Evolutionary conservation across 352 stramenopile genomes (phyloP), one percentile per base, ranked within the genome.

Genomic region (Globisporangium abappressorium): DNA sequence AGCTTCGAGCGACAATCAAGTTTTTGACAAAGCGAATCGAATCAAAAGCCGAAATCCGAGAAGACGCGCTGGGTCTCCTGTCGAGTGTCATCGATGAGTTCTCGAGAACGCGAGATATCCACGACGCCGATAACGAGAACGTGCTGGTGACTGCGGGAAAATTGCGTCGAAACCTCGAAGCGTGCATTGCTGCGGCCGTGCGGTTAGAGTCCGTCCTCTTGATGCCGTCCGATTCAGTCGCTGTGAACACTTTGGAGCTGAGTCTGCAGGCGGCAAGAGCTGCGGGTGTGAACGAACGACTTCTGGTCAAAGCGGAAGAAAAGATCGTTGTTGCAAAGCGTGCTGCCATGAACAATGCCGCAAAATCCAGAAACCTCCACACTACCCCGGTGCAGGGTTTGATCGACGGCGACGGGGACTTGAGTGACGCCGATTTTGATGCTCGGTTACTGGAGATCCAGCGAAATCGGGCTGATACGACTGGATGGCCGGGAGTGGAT

Each of bases 241-340:
- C 74, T 11, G 70, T 89, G 20, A 73, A 64, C n/a, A 79, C 81
- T 2, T 59, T 93, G 12, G 79, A 90, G 61, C 56, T 85, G 6
- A 81, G 71, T 65, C 73, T 93, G n/a, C 70, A 93, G 28, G 71
- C 75, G 12, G 85, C 82, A 14, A 77, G 82, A 65, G 73, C 86
- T 22, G 82, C 81, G 22, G 82, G 81, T 9, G 82, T 93, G 18
- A 78, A 86, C 22, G 81, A 83, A 60, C 78, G 80, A 4, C 63
- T 93, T 24, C 59, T 92, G 1, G 71, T 79, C n/a, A 85, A 84
- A 56, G 84, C 79, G 6, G 80, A 90, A 71, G 80, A 90, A 41
- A 86, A 85, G 65, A 72, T 90, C 22, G 69, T 73, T 12, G 71
- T 70, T 36, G 63, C 73, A 57, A 70, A 71, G 58, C 58, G 72